Conservation (phyloP, 305 asterid species). For the Andrographis paniculata region DNA sequence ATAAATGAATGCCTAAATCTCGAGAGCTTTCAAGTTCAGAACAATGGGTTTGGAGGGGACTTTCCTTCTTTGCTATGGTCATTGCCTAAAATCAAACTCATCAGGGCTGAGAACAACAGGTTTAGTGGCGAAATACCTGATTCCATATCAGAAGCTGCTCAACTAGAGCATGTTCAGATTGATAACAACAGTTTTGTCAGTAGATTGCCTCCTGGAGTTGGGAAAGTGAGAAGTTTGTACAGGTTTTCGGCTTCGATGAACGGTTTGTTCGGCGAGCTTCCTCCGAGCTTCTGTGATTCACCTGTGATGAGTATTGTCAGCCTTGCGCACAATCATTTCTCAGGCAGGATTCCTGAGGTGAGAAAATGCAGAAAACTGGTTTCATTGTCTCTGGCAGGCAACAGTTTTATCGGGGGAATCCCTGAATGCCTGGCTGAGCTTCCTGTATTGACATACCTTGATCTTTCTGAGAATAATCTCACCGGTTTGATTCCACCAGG, state of each 20-base stretch:
- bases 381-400: constrained; percentile 60
- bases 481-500: constrained; percentile 62
- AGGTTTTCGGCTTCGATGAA: constrained; percentile 72
- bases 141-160: constrained; percentile 58
- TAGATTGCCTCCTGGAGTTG: constrained; percentile 55
- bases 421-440: constrained; percentile 56
- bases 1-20: constrained; percentile 44
- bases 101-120: constrained; percentile 73
- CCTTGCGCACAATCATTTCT: constrained; percentile 54
- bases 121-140: constrained; percentile 75
- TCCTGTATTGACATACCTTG: constrained; percentile 73
- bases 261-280: constrained; percentile 60
- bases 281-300: constrained; percentile 76
- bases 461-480: constrained; percentile 68
- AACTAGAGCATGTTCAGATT: constrained; percentile 82
- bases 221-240: constrained; percentile 50
- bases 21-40: constrained; percentile 79
- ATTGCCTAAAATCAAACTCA: constrained; percentile 57
- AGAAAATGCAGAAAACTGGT: constrained; percentile 55
- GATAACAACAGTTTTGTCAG: constrained; percentile 66
- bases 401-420: constrained; percentile 53
- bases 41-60: constrained; percentile 53
- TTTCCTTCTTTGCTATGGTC: constrained; percentile 74
- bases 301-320: constrained; percentile 76
- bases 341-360: constrained; percentile 61